A percentile compares a stretch with the other conserved stretches of the same genome.
phyloP scores from a whole-genome alignment of 2,329 filamentous ascomycete species.

The Colletotrichum chrysophilum region DNA sequence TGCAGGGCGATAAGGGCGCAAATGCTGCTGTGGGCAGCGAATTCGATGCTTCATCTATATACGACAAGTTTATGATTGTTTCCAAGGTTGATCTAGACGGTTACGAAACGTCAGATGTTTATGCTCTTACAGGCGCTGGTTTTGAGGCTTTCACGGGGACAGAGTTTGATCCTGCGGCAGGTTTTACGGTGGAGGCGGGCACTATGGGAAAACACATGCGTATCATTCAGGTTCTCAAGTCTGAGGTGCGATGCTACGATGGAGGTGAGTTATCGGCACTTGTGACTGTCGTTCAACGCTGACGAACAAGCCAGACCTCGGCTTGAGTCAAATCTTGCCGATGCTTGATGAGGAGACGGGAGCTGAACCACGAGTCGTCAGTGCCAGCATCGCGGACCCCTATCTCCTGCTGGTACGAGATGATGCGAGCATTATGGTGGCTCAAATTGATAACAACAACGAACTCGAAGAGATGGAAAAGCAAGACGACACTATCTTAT shows the following conservation, averaged over 20 bases:
- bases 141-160: conserved; percentile 80
- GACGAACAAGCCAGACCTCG: conserved; percentile 58
- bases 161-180: conserved; percentile 91
- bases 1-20: conserved; percentile 56
- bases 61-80: conserved; percentile 83
- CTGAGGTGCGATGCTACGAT: conserved; percentile 90
- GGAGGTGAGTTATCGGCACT: conserved; percentile 64
- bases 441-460: conserved; percentile 79
- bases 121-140: conserved; percentile 73
- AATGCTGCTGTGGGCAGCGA: conserved; percentile 57
- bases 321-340: conserved; percentile 87
- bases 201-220: conserved; percentile 81
- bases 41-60: conserved; percentile 64
- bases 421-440: conserved; percentile 80
- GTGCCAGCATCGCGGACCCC: conserved; percentile 84
- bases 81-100: conserved; percentile 73
- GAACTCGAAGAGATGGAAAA: conserved; percentile 85
- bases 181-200: conserved; percentile 84
- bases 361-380: conserved; percentile 77
- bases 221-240: conserved; percentile 86
- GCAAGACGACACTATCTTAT: conserved; percentile 58
- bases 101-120: conserved; percentile 80
- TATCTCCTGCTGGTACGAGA: conserved; percentile 85
- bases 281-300: neutral
- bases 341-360: conserved; percentile 92